These are phyloP conservation scores for Pseudotsuga menziesii DNA, from an alignment of 75 land plant genomes.

Conservation along the genomic window DNA sequence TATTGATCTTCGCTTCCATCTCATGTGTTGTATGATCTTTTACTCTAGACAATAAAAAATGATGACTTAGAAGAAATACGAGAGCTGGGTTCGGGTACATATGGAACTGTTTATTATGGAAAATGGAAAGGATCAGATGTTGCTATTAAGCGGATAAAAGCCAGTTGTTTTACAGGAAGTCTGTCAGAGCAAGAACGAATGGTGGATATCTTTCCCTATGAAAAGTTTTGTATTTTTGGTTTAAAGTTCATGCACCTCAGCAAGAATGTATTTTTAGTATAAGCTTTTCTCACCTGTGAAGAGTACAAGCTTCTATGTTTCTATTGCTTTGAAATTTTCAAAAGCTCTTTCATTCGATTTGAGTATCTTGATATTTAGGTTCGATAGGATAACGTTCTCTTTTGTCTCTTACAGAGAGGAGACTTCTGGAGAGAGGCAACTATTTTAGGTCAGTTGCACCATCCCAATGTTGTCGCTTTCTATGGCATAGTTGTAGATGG, in stretches of 20 bases:
- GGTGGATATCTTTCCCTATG: slow-evolving; percentile 14
- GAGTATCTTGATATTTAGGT: not conserved
- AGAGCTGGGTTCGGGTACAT: slow-evolving; percentile 31
- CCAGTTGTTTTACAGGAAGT: slow-evolving; percentile 21
- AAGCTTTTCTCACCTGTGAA: not conserved
- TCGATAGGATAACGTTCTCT: too few relatives aligned
- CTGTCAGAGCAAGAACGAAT: slow-evolving; percentile 17
- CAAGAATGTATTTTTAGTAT: not conserved
- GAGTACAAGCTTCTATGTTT: not conserved
- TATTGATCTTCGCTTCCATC: not conserved
- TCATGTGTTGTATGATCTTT: not conserved
- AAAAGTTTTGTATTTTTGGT: not conserved
- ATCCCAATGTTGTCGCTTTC: slow-evolving; percentile 53
- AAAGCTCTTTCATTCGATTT: not conserved
- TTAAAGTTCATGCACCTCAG: not conserved
- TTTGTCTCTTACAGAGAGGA: slow-evolving; percentile 11
- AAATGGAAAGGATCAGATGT: slow-evolving; percentile 36
- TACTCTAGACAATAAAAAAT: slow-evolving; percentile 21
- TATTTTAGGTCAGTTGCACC: slow-evolving; percentile 33
- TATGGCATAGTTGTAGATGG: slow-evolving; percentile 45
- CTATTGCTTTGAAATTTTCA: not conserved
- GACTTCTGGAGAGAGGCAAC: slow-evolving; percentile 46
- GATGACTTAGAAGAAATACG: slow-evolving; percentile 25
- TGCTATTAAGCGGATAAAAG: slow-evolving; percentile 33
- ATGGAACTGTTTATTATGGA: slow-evolving; percentile 32